These are phyloP conservation scores for Cubamyces lactineus DNA, from an alignment of 768 basidiomycete species.

Conservation along the genomic window DNA sequence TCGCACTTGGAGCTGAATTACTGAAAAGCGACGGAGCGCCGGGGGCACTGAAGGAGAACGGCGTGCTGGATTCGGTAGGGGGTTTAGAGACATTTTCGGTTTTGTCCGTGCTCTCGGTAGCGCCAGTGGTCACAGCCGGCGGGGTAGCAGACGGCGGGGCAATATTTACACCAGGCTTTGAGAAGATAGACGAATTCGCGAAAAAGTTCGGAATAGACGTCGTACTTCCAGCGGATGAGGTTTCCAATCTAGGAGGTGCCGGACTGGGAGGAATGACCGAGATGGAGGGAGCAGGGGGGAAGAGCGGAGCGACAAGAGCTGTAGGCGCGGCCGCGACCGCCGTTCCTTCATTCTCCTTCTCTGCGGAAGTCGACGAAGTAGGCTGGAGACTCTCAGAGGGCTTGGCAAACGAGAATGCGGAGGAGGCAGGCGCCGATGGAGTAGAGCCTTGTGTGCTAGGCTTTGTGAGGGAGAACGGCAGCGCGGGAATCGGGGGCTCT, in stretches of 20 bases:
- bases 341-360: background rate
- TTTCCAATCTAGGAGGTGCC: slow-evolving; percentile 18
- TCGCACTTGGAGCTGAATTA: background rate
- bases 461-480: slow-evolving; percentile 68
- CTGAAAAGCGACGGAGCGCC: background rate
- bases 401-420: slow-evolving; percentile 23
- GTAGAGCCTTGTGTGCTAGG: slow-evolving; percentile 20
- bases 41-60: slow-evolving; percentile 5
- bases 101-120: background rate
- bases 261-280: slow-evolving; percentile 37
- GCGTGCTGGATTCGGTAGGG: background rate
- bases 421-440: slow-evolving; percentile 26
- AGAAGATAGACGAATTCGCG: slow-evolving; percentile 50
- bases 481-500: slow-evolving; percentile 64
- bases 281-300: slow-evolving; percentile 31
- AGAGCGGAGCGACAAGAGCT: slow-evolving; percentile 12
- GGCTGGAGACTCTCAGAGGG: slow-evolving; percentile 25
- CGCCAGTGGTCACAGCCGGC: slow-evolving; percentile 19
- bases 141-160: slow-evolving; percentile 29
- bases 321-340: slow-evolving; percentile 7
- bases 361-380: slow-evolving; percentile 9
- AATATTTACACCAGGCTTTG: slow-evolving; percentile 36
- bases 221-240: slow-evolving; percentile 9
- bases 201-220: slow-evolving; percentile 66
- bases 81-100: background rate